A percentile compares a stretch with the other conserved stretches of the same genome.
Evolutionary conservation across 2,329 filamentous ascomycete genomes (phyloP).

Genomic region (Alternaria postmessia): DNA sequence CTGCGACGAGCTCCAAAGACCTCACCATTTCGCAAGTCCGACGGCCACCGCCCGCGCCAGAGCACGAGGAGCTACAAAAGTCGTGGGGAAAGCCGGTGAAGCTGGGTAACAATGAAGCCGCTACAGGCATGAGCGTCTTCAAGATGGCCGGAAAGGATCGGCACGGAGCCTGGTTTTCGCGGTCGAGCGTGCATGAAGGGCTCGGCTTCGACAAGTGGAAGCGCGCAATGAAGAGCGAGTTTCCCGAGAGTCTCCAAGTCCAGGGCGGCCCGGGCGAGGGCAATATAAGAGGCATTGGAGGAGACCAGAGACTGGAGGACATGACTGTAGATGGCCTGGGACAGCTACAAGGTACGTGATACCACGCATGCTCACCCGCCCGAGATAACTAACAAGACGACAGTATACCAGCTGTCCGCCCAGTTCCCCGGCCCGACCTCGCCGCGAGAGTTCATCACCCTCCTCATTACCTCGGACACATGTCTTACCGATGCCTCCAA

Average conservation of each 20-base stretch:
- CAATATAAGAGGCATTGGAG: conserved; percentile 84
- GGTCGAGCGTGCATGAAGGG: conserved; percentile 82
- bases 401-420: conserved; percentile 85
- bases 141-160: conserved; percentile 82
- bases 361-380: background rate
- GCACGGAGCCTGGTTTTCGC: conserved; percentile 87
- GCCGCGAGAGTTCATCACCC: conserved; percentile 84
- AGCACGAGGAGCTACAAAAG: conserved; percentile 71
- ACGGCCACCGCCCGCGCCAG: conserved; percentile 57
- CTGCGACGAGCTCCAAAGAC: conserved; percentile 60
- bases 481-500: conserved; percentile 59
- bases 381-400: conserved; percentile 7
- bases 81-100: conserved; percentile 88
- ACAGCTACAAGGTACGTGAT: conserved; percentile 66
- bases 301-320: conserved; percentile 76
- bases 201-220: conserved; percentile 81
- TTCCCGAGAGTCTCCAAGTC: conserved; percentile 76
- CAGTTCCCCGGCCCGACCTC: conserved; percentile 90
- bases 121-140: conserved; percentile 78
- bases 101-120: conserved; percentile 74
- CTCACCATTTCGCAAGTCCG: conserved; percentile 62
- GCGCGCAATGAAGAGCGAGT: conserved; percentile 78
- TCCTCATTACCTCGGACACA: conserved; percentile 72
- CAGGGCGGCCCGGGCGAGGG: conserved; percentile 74
- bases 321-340: conserved; percentile 66